These are phyloP conservation scores for Pseudogymnoascus pannorum DNA, from an alignment of 2,329 filamentous ascomycete genomes.

Conservation along the genomic window DNA sequence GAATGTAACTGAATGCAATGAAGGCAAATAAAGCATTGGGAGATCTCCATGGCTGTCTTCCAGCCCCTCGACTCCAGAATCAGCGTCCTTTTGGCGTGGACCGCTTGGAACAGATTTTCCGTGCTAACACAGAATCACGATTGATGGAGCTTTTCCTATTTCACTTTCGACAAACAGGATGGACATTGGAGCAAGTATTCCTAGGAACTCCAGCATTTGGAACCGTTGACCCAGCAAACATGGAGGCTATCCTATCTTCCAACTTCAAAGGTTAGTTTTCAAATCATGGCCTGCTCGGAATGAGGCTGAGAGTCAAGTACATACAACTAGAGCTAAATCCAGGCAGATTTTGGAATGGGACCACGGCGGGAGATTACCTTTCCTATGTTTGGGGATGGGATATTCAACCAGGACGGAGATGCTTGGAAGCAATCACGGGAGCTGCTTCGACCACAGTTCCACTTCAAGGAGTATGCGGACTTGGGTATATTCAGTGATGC, in stretches of 20 bases:
- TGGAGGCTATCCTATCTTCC: constrained; percentile 24
- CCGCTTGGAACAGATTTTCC: constrained; percentile 30
- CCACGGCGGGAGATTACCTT: constrained; percentile 19
- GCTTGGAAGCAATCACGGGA: constrained; percentile 27
- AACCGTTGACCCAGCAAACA: constrained; percentile 25
- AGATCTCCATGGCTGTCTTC: constrained; percentile 14
- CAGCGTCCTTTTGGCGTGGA: constrained; percentile 30
- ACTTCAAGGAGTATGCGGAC: constrained; percentile 27
- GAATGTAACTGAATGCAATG: not conserved
- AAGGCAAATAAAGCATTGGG: not conserved
- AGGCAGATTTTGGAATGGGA: constrained; percentile 26
- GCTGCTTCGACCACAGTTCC: constrained; percentile 32
- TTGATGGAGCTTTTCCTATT: constrained; percentile 31
- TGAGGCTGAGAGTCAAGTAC: not conserved
- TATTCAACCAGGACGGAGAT: constrained; percentile 30
- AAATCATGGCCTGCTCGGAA: not conserved
- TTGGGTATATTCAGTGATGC: constrained; percentile 28
- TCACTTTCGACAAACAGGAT: constrained; percentile 20
- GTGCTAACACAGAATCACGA: constrained; percentile 24
- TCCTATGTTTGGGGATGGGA: constrained; percentile 30
- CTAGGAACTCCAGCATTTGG: constrained; percentile 24
- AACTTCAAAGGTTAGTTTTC: constrained; percentile 18
- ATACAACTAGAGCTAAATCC: not conserved
- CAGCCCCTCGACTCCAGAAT: constrained; percentile 23
- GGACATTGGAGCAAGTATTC: constrained; percentile 23